These are phyloP conservation scores for Pseudonitzschia multistriata DNA, from an alignment of 108 stramenopile species.

Conservation along the genomic window DNA sequence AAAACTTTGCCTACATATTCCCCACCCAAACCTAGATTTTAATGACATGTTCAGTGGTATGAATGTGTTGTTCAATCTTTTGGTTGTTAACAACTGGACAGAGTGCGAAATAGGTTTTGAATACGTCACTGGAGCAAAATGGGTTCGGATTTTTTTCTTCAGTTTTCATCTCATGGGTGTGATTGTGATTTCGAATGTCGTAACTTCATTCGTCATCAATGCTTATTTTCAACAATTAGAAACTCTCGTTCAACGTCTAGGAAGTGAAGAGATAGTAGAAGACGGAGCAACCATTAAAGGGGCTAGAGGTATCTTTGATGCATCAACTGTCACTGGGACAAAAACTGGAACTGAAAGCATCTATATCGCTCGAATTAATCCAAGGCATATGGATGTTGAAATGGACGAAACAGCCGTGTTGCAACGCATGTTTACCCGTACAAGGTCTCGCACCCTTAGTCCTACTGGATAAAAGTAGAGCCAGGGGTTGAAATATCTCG, in stretches of 20 bases:
- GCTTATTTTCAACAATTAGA: slow-evolving; percentile 63
- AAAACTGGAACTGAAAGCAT: slow-evolving; percentile 42
- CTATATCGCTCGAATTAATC: slow-evolving; percentile 36
- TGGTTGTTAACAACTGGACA: slow-evolving; percentile 87
- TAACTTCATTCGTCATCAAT: slow-evolving; percentile 76
- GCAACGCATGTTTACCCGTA: slow-evolving; percentile 32
- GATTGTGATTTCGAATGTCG: slow-evolving; percentile 71
- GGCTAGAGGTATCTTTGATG: slow-evolving; percentile 45
- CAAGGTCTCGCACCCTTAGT: slow-evolving; percentile 20
- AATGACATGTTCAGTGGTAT: slow-evolving; percentile 76
- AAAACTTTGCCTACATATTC: neutral
- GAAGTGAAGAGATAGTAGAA: slow-evolving; percentile 35
- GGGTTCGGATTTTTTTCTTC: slow-evolving; percentile 66
- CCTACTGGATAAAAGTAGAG: too few species aligned
- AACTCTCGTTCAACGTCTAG: slow-evolving; percentile 21
- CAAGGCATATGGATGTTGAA: slow-evolving; percentile 27
- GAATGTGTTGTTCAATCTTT: slow-evolving; percentile 77
- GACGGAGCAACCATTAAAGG: slow-evolving; percentile 57
- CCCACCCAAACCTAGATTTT: slow-evolving; percentile 42
- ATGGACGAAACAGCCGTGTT: slow-evolving; percentile 33
- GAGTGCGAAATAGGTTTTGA: slow-evolving; percentile 50
- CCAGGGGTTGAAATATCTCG: too few species aligned
- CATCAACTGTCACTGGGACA: slow-evolving; percentile 57
- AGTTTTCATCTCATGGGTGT: slow-evolving; percentile 72
- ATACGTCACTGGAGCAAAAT: slow-evolving; percentile 31